These are phyloP conservation scores for Schizosaccharomyces japonicus DNA, from an alignment of 805 yeast species.

Conservation along the genomic window DNA sequence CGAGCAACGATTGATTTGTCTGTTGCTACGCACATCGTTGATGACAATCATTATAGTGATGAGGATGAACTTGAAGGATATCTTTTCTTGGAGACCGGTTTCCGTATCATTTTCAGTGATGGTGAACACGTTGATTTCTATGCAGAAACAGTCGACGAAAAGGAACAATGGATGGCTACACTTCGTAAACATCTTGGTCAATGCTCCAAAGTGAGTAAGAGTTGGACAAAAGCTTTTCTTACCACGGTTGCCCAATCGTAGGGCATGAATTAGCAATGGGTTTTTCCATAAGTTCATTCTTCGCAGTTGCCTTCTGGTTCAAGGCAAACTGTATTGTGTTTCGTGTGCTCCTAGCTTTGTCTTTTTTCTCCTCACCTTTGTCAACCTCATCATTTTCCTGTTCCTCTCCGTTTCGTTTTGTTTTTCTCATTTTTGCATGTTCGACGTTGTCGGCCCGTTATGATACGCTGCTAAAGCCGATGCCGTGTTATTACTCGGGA, in stretches of 20 bases:
- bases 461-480: too few relatives aligned
- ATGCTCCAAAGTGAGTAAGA: not conserved
- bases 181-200: conserved; percentile 14
- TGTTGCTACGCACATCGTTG: conserved; percentile 15
- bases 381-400: too few relatives aligned
- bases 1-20: conserved; percentile 44
- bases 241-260: not conserved
- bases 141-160: conserved; percentile 46
- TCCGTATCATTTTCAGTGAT: conserved; percentile 50
- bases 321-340: too few relatives aligned
- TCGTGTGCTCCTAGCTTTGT: too few relatives aligned
- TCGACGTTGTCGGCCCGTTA: too few relatives aligned
- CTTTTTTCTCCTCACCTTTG: too few relatives aligned
- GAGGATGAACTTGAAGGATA: conserved; percentile 24
- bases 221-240: conserved; percentile 1
- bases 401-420: too few relatives aligned
- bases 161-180: conserved; percentile 37
- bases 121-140: conserved; percentile 67
- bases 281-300: too few relatives aligned
- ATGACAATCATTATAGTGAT: conserved; percentile 14
- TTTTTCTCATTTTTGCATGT: too few relatives aligned
- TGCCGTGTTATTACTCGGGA: too few relatives aligned
- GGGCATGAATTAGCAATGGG: too few relatives aligned
- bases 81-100: conserved; percentile 57
- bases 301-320: too few relatives aligned